These are phyloP conservation scores for Mycena latifolia DNA, from an alignment of 768 basidiomycete species.

Conservation along the genomic window DNA sequence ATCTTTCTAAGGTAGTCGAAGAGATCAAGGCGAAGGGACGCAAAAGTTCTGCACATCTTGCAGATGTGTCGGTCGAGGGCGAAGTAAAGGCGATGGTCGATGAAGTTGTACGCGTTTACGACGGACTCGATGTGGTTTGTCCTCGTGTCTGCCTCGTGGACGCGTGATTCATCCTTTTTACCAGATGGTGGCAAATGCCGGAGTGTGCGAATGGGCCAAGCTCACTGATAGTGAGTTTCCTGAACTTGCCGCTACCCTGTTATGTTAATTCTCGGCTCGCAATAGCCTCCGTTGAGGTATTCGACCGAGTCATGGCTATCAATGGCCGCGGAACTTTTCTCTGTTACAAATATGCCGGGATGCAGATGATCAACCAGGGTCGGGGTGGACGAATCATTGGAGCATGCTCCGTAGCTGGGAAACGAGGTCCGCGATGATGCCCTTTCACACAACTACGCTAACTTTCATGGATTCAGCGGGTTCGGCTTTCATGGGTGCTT, in stretches of 20 bases:
- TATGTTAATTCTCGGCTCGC: neutral
- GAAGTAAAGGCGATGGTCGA: slow-evolving; percentile 40
- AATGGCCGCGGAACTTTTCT: slow-evolving; percentile 48
- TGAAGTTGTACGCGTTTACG: slow-evolving; percentile 10
- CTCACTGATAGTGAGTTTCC: slow-evolving; percentile 22
- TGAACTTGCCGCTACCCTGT: neutral
- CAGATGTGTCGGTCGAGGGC: slow-evolving; percentile 40
- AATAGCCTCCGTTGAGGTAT: slow-evolving; percentile 32
- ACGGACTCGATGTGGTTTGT: slow-evolving; percentile 35
- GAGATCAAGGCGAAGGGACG: slow-evolving; percentile 37
- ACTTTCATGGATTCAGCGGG: neutral
- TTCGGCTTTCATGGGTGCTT: slow-evolving; percentile 27
- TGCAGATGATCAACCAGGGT: slow-evolving; percentile 42
- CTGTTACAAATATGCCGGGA: slow-evolving; percentile 51
- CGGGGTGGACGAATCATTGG: slow-evolving; percentile 53
- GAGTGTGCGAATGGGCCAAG: slow-evolving; percentile 20
- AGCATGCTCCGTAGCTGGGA: slow-evolving; percentile 32
- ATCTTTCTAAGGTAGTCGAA: slow-evolving; percentile 32
- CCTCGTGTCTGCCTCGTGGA: neutral
- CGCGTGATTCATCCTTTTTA: no score
- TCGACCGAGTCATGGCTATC: slow-evolving; percentile 41
- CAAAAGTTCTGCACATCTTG: slow-evolving; percentile 11
- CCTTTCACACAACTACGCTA: neutral
- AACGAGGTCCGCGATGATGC: slow-evolving; percentile 20
- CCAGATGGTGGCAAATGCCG: slow-evolving; percentile 46